phyloP scores from a whole-genome alignment of 2,329 filamentous ascomycete species.

The Lasiodiplodia sp. region DNA sequence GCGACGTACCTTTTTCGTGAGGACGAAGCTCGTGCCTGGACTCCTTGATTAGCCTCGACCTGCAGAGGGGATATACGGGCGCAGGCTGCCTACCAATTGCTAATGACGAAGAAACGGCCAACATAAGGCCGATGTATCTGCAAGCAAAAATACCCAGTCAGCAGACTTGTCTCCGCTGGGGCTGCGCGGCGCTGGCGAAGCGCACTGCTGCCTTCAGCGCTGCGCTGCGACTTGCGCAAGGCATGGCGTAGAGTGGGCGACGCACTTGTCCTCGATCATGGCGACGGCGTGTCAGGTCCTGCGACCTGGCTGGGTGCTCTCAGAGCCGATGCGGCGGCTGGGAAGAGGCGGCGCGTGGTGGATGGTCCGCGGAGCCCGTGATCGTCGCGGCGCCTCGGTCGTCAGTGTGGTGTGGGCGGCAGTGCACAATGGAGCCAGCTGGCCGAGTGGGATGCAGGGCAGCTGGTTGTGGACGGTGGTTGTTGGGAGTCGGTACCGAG shows the following conservation, averaged over 20 bases:
- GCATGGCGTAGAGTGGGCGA: slow-evolving; percentile 11
- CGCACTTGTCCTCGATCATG: slow-evolving; percentile 52
- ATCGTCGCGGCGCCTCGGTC: slow-evolving; percentile 7
- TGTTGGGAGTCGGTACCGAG: slow-evolving; percentile 12
- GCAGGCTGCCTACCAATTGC: slow-evolving; percentile 43
- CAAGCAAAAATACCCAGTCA: slow-evolving; percentile 19
- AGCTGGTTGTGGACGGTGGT: not conserved
- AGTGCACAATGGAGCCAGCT: slow-evolving; percentile 20
- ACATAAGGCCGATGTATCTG: slow-evolving; percentile 50
- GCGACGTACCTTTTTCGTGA: slow-evolving; percentile 88
- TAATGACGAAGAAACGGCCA: slow-evolving; percentile 50
- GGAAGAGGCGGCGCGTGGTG: slow-evolving; percentile 2
- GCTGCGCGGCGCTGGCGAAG: not conserved
- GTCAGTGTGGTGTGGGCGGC: not conserved
- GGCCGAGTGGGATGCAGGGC: not conserved
- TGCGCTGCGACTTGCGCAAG: not conserved
- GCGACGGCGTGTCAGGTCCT: slow-evolving; percentile 30
- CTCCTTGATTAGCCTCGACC: slow-evolving; percentile 32
- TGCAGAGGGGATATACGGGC: not conserved
- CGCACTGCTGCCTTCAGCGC: slow-evolving; percentile 5
- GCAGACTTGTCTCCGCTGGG: not conserved
- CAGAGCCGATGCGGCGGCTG: slow-evolving; percentile 15
- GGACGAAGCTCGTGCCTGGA: slow-evolving; percentile 92
- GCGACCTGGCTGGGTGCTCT: slow-evolving; percentile 19
- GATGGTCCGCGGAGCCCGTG: slow-evolving; percentile 15